Evolutionary conservation across 768 basidiomycete species (phyloP), one percentile per base, ranked within the genome.

Genomic region (Boletus coccyginus): DNA sequence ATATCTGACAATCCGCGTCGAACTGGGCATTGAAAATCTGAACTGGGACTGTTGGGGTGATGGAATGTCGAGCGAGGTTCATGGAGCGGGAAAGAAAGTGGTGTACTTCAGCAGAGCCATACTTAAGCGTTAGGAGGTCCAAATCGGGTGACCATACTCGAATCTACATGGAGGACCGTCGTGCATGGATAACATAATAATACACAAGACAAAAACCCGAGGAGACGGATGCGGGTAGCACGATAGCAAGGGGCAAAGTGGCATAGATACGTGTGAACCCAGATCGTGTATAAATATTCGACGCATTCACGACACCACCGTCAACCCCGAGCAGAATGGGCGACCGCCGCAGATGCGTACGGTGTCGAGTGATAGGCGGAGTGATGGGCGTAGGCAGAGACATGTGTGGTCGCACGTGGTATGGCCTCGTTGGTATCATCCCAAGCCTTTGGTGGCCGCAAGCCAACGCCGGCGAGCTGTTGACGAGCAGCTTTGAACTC

Each of bases 61-160:
- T 92, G 38, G 87, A 85, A 70, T 91, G 88, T 66, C 92, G 85
- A 64, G 86, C 90, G 67, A 93, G 78, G 79, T 94, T 92, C 91
- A 94, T 94, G 75, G 75, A 40, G 74, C 63, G 54, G 44, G 61
- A 33, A 54, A 53, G 56, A 58, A 65, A 57, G 32, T 29, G 58
- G 41, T 45, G 57, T 53, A 44, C 53, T 21, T 36, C 49, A 59
- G 44, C 58, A 46, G 55, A 61, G 65, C 51, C 63, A 62, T 72
- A 56, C 65, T 60, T 45, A 24, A 21, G 21, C 19, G 47, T 57
- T 41, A 62, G 50, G 66, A 59, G 63, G 27, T 32, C 49, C 52
- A 50, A 61, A 56, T 46, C 21, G 49, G 57, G 52, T 27, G 27
- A 27, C 24, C 40, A 35, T 52, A 52, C 10, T 17, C n/a, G 35